Conservation (phyloP, 2,329 filamentous ascomycete genomes). For the Penicillium olsonii region DNA sequence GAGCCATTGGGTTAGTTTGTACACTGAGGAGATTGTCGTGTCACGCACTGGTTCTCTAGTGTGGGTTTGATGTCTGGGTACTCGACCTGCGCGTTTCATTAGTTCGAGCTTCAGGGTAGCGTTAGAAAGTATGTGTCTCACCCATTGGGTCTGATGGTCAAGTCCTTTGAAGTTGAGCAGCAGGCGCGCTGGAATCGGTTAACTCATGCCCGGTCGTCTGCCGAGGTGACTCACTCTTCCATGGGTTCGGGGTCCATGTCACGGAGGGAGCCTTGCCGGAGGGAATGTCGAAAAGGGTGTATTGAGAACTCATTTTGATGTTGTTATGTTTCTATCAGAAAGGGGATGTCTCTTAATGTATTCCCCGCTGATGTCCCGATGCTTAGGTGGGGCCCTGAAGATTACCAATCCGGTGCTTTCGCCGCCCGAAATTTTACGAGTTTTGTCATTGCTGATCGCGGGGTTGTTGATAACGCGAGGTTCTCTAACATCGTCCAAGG, state of each 20-base stretch:
- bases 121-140: constrained; percentile 1
- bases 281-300: constrained; percentile 1
- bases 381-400: no score
- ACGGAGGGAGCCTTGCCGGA: neutral
- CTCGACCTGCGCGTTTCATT: constrained; percentile 64
- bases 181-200: constrained; percentile 53
- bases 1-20: constrained; percentile 1
- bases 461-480: no score
- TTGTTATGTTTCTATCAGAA: neutral
- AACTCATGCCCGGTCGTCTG: neutral
- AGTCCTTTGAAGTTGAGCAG: constrained; percentile 68
- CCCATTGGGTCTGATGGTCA: constrained; percentile 54
- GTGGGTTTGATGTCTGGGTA: constrained; percentile 65
- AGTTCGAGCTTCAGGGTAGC: neutral
- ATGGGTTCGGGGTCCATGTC: constrained; percentile 68
- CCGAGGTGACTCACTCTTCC: constrained; percentile 59
- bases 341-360: no score
- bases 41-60: constrained; percentile 57
- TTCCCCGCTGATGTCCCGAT: no score
- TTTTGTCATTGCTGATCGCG: no score
- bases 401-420: no score
- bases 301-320: neutral
- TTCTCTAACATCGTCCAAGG: no score
- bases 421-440: no score
- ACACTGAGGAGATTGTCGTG: neutral